Evolutionary conservation across 371 early-diverging fungal genomes (phyloP), one percentile per base, ranked within the genome.

Genomic region (Apophysomyces trapeziformis): DNA sequence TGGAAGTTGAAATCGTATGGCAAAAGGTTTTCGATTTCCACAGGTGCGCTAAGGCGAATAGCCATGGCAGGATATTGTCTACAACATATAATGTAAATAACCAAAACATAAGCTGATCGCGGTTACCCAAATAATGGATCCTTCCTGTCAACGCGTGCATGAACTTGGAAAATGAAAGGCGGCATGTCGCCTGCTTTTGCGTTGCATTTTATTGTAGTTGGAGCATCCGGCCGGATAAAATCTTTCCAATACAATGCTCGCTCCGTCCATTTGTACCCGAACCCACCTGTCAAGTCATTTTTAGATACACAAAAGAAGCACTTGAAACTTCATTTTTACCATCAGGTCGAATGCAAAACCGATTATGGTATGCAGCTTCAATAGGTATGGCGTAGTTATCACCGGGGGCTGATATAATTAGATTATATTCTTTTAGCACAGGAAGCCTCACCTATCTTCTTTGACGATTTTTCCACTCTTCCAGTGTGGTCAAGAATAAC

Each of bases 21-120:
- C 46, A 99, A 77, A 44, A 97, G 76, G 69, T 99, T 99, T 79
- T 99, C 98, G 38, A 99, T 85, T 75, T 95, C 94, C 38, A 98
- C 83, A 11, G 99, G 98, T 12, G 97, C 90, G 41, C 93, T 87
- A 43, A 99, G 70, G 21, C 89, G 86, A 60, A 96, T 89, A 5
- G 88, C 83, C 90, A 97, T 90, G 59, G 79, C 87, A 18, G 97
- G 97, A 70, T 95, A 96, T 38, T 86, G 80, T 50, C 71, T 72
- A 57, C 45, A n/a, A 44, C 12, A 38, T 41, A 26, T 14, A 56
- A 11, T 16, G 21, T 50, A 18, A 45, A 26, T 43, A 35, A 45
- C 1, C 6, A 9, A 32, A 14, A 39, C 7, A 14, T 16, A 39
- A 5, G 9, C 2, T 18, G 5, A 18, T 9, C 38, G 21, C 44